Evolutionary conservation across 768 basidiomycete genomes (phyloP), one percentile per base, ranked within the genome.

Genomic region (Trametes coccinea): DNA sequence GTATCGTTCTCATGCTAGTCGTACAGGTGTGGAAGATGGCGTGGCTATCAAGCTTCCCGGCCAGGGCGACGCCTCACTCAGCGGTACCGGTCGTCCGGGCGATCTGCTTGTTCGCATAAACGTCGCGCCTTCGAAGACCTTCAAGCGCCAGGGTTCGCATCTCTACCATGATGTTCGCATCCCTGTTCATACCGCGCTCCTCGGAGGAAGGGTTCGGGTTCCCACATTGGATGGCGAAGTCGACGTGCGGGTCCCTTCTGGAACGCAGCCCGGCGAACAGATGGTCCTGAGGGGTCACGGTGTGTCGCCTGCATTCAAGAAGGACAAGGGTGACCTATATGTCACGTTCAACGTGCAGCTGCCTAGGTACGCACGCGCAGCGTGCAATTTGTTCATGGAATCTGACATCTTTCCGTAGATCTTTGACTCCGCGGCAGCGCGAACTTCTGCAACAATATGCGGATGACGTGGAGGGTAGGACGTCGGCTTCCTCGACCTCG

Each of bases 181-280:
- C 63, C 95, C 97, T 22, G 79, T 98, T 67, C 92, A 98, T 71
- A 84, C 83, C 7, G 97, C 97, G 8, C 78, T 99, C 48, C 81
- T 98, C n/a, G 97, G 97, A 16, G 97, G 96, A 33, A 85, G 86
- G 68, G 89, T 95, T 47, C 84, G 93, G 33, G 91, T 99, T 30
- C 94, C 95, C 29, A 99, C 97, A 46, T 79, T 98, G 17, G 95
- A 98, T 63, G 93, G 95, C 29, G 93, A 97, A 47, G 94, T 98
- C 1, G 95, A 98, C 60, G 92, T 98, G 45, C 89, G 91, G 65
- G 84, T 99, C 44, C 93, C 95, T 57, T 80, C 82, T 22, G 96
- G 97, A 47, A 98, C 96, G 2, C 97, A 98, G 75, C 94, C 90
- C 71, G 95, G 95, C 16, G 94, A 98, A 77, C 95, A 98, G 74